A percentile compares a stretch with the other conserved stretches of the same genome.
Evolutionary conservation across 305 asterid genomes (phyloP).

Genomic region (Euphrasia arctica): DNA sequence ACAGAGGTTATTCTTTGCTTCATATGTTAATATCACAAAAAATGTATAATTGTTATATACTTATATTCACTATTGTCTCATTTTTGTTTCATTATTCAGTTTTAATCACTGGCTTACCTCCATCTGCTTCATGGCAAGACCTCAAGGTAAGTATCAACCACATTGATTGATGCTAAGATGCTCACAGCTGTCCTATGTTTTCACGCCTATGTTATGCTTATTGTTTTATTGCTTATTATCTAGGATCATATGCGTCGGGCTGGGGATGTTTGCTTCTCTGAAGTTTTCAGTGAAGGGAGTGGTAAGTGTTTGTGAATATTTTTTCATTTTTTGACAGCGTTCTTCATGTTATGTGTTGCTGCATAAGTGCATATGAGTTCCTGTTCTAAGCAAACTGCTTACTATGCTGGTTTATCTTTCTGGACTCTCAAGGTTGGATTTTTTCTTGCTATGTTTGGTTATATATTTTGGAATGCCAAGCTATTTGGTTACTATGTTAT

Average conservation of each 20-base stretch:
- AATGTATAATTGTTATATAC: slow-evolving; percentile 5
- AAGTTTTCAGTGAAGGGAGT: slow-evolving; percentile 90
- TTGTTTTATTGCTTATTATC: slow-evolving; percentile 22
- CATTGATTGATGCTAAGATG: slow-evolving; percentile 19
- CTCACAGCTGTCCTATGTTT: slow-evolving; percentile 10
- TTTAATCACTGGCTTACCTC: slow-evolving; percentile 76
- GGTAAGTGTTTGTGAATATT: slow-evolving; percentile 46
- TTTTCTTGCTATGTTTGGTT: slow-evolving; percentile 15
- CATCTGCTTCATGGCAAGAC: slow-evolving; percentile 99
- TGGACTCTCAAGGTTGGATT: background rate
- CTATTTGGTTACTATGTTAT: background rate
- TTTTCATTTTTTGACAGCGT: background rate
- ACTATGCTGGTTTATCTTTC: background rate
- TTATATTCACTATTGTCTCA: slow-evolving; percentile 1
- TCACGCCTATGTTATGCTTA: slow-evolving; percentile 10
- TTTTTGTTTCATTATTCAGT: slow-evolving; percentile 40
- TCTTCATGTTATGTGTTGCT: background rate
- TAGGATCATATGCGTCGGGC: slow-evolving; percentile 99
- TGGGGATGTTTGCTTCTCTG: slow-evolving; percentile 98
- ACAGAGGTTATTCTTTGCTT: slow-evolving; percentile 50
- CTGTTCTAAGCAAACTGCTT: background rate
- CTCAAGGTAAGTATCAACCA: slow-evolving; percentile 55
- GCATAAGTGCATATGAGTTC: background rate
- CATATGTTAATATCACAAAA: slow-evolving; percentile 1
- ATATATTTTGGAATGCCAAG: background rate